These are phyloP conservation scores for Protomyces macrosporus DNA, from an alignment of 1,139 yeast species.

Conservation along the genomic window DNA sequence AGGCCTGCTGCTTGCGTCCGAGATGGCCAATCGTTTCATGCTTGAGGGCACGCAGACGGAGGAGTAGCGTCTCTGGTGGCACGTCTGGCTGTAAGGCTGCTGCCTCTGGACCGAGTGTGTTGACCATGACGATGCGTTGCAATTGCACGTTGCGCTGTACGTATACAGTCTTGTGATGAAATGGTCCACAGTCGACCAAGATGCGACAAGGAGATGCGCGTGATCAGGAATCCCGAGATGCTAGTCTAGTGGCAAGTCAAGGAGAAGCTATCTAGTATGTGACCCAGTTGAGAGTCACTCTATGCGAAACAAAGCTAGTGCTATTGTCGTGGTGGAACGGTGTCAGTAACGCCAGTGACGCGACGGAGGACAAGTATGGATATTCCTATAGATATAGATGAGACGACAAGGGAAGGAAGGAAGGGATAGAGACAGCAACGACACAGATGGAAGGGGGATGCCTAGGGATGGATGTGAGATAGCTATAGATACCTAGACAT, in stretches of 20 bases:
- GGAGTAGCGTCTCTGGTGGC: constrained; percentile 18
- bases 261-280: neutral
- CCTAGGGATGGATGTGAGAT: no score
- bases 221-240: no score
- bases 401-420: neutral
- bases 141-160: neutral
- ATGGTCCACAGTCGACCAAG: no score
- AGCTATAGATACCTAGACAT: no score
- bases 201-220: no score
- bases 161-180: no score
- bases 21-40: constrained; percentile 40
- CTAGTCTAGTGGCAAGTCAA: no score
- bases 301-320: neutral
- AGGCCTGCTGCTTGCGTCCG: constrained; percentile 36
- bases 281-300: neutral
- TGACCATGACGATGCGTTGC: neutral
- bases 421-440: neutral
- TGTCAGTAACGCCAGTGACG: no score
- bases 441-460: neutral
- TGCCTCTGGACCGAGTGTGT: neutral
- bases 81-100: neutral
- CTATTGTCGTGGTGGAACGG: neutral
- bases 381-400: no score
- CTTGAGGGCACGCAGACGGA: constrained; percentile 36
- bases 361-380: no score